These are phyloP conservation scores for Nannizziopsis barbatae DNA, from an alignment of 2,329 filamentous ascomycete species.

Conservation along the genomic window DNA sequence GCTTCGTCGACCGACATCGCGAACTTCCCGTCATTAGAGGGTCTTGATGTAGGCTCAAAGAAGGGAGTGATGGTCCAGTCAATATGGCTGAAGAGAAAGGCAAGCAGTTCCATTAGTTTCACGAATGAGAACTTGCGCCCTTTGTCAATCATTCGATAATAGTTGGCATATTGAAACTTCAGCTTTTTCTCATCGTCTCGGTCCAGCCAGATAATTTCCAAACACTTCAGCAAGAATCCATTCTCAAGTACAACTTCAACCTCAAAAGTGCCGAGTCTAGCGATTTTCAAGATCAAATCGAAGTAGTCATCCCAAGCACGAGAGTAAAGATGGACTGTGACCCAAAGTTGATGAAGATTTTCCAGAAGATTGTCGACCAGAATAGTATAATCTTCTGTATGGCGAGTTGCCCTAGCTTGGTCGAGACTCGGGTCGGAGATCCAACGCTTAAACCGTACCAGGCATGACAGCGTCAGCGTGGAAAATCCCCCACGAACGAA, in stretches of 20 bases:
- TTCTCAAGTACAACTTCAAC: conserved; percentile 48
- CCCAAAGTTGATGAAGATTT: conserved; percentile 49
- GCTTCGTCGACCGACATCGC: conserved; percentile 27
- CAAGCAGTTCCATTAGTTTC: conserved; percentile 35
- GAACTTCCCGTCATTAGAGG: conserved; percentile 23
- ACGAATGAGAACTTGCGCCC: conserved; percentile 36
- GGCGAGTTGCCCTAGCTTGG: conserved; percentile 19
- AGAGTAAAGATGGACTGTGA: conserved; percentile 49
- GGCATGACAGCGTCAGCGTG: conserved; percentile 42
- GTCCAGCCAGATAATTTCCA: conserved; percentile 54
- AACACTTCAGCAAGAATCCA: conserved; percentile 48
- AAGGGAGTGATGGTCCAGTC: conserved; percentile 27
- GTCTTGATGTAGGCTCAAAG: conserved; percentile 20
- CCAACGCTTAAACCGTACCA: conserved; percentile 43
- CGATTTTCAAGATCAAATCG: conserved; percentile 56
- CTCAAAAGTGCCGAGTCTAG: conserved; percentile 50
- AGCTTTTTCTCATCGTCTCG: conserved; percentile 39
- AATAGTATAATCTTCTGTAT: conserved; percentile 22
- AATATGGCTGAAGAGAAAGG: conserved; percentile 29
- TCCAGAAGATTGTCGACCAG: conserved; percentile 29
- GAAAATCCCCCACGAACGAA: conserved; percentile 45
- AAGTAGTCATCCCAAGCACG: conserved; percentile 71
- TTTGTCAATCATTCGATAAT: conserved; percentile 35
- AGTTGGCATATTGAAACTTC: conserved; percentile 42
- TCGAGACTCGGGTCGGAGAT: conserved; percentile 20